phyloP scores from a whole-genome alignment of 2,329 filamentous ascomycete genomes.

The Magnaporthales sp. region DNA sequence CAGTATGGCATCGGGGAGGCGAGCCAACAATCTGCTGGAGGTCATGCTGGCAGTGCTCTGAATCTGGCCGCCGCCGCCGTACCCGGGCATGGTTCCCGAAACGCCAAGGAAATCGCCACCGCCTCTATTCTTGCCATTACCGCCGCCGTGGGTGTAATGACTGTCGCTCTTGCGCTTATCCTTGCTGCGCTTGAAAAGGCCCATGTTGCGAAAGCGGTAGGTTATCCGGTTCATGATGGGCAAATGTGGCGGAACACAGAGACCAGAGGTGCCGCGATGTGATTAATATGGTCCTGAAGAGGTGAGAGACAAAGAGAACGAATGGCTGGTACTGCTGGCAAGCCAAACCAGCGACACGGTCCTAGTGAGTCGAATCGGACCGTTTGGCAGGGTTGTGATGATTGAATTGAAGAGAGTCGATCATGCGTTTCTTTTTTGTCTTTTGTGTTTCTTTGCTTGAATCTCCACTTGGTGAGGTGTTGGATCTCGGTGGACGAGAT shows the following conservation, averaged over 20 bases:
- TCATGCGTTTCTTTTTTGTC: not conserved
- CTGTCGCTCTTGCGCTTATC: not conserved
- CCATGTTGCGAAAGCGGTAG: not conserved
- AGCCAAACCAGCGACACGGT: not conserved
- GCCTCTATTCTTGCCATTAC: not conserved
- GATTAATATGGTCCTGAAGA: not conserved
- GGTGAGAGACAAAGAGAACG: not conserved
- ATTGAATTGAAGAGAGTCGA: not conserved
- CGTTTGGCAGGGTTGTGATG: not conserved
- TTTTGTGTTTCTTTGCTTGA: not conserved
- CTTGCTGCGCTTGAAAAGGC: not conserved
- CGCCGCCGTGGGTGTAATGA: not conserved
- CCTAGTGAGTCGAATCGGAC: not conserved
- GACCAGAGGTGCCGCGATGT: not conserved
- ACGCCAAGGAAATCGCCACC: not conserved
- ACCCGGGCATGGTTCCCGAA: not conserved
- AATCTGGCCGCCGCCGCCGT: not conserved
- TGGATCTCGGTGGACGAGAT: not conserved
- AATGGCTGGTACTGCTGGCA: not conserved
- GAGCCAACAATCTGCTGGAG: constrained; percentile 35
- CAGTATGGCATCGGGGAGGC: constrained; percentile 61
- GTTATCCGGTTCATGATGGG: not conserved
- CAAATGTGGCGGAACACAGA: not conserved
- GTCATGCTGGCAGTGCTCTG: constrained; percentile 17
- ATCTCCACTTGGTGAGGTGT: not conserved